phyloP scores from a whole-genome alignment of 257 asterid species.

The Nicotiana tomentosiformis region DNA sequence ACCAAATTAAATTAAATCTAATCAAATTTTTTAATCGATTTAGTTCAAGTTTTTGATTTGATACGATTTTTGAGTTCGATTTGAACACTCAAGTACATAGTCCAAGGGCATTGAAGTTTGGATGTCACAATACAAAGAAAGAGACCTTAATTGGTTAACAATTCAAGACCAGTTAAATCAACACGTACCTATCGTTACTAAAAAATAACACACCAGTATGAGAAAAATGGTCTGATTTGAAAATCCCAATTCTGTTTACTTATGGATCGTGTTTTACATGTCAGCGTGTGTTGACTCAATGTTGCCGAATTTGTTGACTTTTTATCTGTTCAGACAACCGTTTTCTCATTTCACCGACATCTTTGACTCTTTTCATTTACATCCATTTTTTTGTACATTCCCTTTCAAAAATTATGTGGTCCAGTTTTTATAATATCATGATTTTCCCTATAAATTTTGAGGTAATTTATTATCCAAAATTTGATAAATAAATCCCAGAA shows the following conservation, averaged over 20 bases:
- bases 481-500: no score
- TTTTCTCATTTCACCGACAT: neutral
- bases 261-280: neutral
- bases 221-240: neutral
- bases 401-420: neutral
- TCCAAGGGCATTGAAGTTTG: no score
- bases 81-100: no score
- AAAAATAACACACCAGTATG: neutral
- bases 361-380: neutral
- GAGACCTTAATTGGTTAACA: neutral
- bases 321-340: neutral
- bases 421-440: no score
- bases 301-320: conserved; percentile 27
- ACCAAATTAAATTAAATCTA: no score
- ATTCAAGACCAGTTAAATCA: neutral
- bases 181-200: neutral
- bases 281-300: neutral
- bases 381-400: neutral
- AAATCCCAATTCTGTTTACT: neutral
- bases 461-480: no score
- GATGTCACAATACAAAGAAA: no score
- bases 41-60: no score
- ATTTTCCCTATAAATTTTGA: no score
- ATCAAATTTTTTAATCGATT: no score
- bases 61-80: no score